phyloP scores from a whole-genome alignment of 176 grass and related monocot genomes.

The Alopecurus myosuroides region DNA sequence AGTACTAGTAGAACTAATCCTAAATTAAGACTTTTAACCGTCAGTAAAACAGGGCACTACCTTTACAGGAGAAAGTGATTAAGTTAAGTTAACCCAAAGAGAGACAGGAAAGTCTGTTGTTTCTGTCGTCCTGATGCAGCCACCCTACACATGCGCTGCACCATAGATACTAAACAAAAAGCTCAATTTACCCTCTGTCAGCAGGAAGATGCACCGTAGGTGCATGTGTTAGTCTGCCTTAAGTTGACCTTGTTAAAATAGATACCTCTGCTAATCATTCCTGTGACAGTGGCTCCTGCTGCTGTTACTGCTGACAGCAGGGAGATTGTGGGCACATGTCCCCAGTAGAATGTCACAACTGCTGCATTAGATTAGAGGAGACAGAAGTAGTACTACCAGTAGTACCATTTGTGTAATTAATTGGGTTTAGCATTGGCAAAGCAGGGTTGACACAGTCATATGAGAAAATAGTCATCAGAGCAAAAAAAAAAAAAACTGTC shows the following conservation, averaged over 20 bases:
- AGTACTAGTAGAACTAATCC: not conserved
- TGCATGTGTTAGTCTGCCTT: slow-evolving; percentile 24
- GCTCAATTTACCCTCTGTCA: slow-evolving; percentile 20
- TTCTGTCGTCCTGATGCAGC: slow-evolving; percentile 24
- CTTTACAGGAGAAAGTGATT: not conserved
- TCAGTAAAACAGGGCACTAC: slow-evolving; percentile 6
- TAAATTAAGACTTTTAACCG: not conserved
- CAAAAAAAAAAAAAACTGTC: not conserved
- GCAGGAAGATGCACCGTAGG: slow-evolving; percentile 5
- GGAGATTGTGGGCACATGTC: slow-evolving; percentile 28
- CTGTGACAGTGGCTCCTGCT: slow-evolving; percentile 37
- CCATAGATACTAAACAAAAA: slow-evolving; percentile 22
- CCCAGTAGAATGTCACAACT: slow-evolving; percentile 44
- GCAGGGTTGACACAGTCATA: slow-evolving; percentile 13
- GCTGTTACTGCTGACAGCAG: slow-evolving; percentile 37
- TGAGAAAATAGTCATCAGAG: slow-evolving; percentile 3
- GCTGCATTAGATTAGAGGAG: slow-evolving; percentile 3
- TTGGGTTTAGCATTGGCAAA: slow-evolving; percentile 22
- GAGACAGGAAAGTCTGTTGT: slow-evolving; percentile 11
- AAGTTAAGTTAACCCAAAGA: not conserved
- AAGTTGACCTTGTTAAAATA: slow-evolving; percentile 50
- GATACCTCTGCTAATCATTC: slow-evolving; percentile 28
- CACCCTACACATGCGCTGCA: slow-evolving; percentile 28
- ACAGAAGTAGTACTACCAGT: not conserved
- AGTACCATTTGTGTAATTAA: slow-evolving; percentile 6